Percentiles rank a stretch among this genome's conserved stretches.
Conservation (phyloP, 2,329 filamentous ascomycete genomes). For the Metarhizium sp. region DNA sequence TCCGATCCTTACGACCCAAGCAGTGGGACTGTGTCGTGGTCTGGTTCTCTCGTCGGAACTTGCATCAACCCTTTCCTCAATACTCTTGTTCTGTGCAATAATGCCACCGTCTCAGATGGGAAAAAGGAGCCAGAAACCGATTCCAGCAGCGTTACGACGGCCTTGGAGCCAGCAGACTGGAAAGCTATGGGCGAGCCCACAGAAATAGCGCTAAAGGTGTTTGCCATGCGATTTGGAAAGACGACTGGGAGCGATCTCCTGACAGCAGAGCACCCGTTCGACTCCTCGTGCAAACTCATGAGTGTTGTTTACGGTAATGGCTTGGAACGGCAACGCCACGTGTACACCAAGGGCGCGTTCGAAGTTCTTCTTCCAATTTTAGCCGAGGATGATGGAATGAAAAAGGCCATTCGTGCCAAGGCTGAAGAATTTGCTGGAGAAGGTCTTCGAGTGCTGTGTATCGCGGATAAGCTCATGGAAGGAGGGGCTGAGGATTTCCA, state of each 20-base stretch:
- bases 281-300: conserved; percentile 67
- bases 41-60: conserved; percentile 28
- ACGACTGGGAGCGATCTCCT: conserved; percentile 36
- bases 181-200: conserved; percentile 58
- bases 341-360: conserved; percentile 50
- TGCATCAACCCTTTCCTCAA: conserved; percentile 39
- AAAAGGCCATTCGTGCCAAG: conserved; percentile 35
- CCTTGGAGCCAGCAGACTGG: conserved; percentile 39
- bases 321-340: conserved; percentile 24
- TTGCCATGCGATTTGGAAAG: conserved; percentile 57
- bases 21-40: conserved; percentile 41
- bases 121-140: conserved; percentile 37
- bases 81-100: conserved; percentile 54
- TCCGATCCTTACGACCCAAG: conserved; percentile 53
- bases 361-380: conserved; percentile 47
- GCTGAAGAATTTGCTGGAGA: conserved; percentile 49
- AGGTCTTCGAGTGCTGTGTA: conserved; percentile 59
- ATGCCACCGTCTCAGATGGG: conserved; percentile 38
- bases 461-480: conserved; percentile 43
- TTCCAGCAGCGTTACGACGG: conserved; percentile 36
- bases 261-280: conserved; percentile 61
- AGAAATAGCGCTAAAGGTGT: conserved; percentile 65
- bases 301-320: conserved; percentile 51
- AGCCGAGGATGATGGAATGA: conserved; percentile 35
- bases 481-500: conserved; percentile 25